Evolutionary conservation across 441 rosid species (phyloP), one percentile per base, ranked within the genome.

Genomic region (Pelargonium myrrhifolium): DNA sequence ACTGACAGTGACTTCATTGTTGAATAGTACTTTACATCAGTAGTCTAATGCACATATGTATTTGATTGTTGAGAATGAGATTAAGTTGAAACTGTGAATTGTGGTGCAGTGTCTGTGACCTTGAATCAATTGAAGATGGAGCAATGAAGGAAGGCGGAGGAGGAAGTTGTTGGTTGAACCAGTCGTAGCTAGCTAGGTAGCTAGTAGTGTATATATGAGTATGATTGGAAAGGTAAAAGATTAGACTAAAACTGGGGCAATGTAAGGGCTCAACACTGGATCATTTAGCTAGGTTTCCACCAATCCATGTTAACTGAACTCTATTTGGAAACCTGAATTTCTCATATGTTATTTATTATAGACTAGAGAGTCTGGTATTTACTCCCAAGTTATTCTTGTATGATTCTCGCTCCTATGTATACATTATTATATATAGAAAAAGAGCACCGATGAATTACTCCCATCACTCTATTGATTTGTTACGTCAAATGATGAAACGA

Each of bases 101-200:
- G 37, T 76, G 73, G 21, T 66, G 79, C 90, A 89, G 90, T 73
- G 49, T 68, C 83, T 17, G 74, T 83, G 76, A 88, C 76, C 58
- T 77, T 85, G 14, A 86, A 78, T 79, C 88, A 76, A 76, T 66
- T 80, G 83, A 87, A 84, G 80, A 86, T 83, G 96, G 94, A 90
- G 87, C 82, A 75, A 59, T 87, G 82, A 87, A 78, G 76, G 63
- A n/a, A 4, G 76, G 55, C 3, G 55, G 55, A 1, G 0, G 18
- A 28, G 31, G 4, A 28, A 28, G 0, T 1, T 28, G 31, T 28
- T 28, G 31, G 31, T 28, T 28, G 3, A 2, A 28, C 3, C 3
- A 28, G 31, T 28, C 2, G 31, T 28, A 28, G 31, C 31, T 28
- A 28, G 31, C 31, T 28, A 28, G 31, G 31, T 28, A 28, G 31